phyloP scores from a whole-genome alignment of 2,329 filamentous ascomycete genomes.

The Zymoseptoria tritici region DNA sequence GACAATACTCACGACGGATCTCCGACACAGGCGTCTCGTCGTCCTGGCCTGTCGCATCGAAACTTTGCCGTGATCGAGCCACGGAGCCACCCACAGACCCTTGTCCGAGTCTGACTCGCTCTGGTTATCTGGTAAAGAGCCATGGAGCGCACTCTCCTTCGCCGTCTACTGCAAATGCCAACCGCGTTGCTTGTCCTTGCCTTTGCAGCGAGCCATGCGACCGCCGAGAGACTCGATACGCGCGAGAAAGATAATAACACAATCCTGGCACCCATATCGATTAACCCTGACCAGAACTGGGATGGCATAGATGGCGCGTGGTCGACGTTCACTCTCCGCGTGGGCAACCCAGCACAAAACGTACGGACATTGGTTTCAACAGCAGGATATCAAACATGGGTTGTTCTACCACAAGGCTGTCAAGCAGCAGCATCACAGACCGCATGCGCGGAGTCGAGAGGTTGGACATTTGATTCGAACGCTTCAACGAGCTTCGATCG shows the following conservation, averaged over 20 bases:
- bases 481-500: constrained; percentile 52
- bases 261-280: constrained; percentile 21
- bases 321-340: constrained; percentile 59
- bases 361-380: constrained; percentile 58
- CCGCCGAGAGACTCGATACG: constrained; percentile 7
- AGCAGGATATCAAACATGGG: constrained; percentile 63
- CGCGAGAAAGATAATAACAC: constrained; percentile 9
- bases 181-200: constrained; percentile 14
- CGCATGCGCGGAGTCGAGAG: constrained; percentile 49
- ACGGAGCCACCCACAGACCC: too few species aligned
- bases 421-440: constrained; percentile 25
- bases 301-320: constrained; percentile 62
- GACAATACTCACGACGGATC: not conserved
- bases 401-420: constrained; percentile 54
- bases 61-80: not conserved
- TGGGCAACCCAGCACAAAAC: constrained; percentile 47
- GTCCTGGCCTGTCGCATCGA: not conserved
- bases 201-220: constrained; percentile 4
- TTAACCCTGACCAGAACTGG: constrained; percentile 31
- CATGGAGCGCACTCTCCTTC: constrained; percentile 3
- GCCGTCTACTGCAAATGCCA: constrained; percentile 17
- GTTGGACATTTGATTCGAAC: constrained; percentile 49
- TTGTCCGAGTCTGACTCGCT: not conserved
- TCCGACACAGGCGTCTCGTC: not conserved
- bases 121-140: not conserved